Percentiles rank a stretch among this genome's conserved stretches.
Conservation (phyloP, 176 grass and related monocot genomes). For the Lolium multiflorum region DNA sequence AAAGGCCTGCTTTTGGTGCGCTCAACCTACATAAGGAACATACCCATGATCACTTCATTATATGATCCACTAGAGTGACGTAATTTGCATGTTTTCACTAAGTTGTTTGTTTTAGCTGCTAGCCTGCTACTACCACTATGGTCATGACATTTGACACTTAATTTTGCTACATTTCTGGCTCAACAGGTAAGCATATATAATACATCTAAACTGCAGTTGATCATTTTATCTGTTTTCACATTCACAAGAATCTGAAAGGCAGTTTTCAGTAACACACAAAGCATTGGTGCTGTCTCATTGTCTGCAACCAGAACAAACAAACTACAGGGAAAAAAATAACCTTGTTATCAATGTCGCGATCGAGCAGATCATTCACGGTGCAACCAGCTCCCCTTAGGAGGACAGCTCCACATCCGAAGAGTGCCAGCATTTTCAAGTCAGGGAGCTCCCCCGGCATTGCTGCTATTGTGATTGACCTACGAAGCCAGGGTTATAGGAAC, state of each 20-base stretch:
- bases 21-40: slow-evolving; percentile 60
- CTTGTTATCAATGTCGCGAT: slow-evolving; percentile 81
- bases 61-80: background rate
- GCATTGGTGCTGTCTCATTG: too few species aligned
- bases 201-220: too few species aligned
- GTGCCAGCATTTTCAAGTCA: slow-evolving; percentile 75
- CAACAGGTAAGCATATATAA: too few species aligned
- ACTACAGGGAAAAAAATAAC: slow-evolving; percentile 33
- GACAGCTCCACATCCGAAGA: slow-evolving; percentile 74
- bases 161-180: too few species aligned
- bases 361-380: slow-evolving; percentile 86
- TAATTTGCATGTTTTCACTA: too few species aligned
- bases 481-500: background rate
- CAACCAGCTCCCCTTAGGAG: slow-evolving; percentile 80
- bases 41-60: background rate
- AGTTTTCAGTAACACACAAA: too few species aligned
- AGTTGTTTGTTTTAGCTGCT: too few species aligned
- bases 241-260: too few species aligned
- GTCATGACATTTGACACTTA: too few species aligned
- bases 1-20: slow-evolving; percentile 62
- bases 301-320: too few species aligned
- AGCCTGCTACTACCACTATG: too few species aligned
- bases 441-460: slow-evolving; percentile 59
- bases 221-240: too few species aligned
- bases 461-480: slow-evolving; percentile 79